Conservation (phyloP, 2,329 filamentous ascomycete genomes). For the Dothideomycetidae sp. region DNA sequence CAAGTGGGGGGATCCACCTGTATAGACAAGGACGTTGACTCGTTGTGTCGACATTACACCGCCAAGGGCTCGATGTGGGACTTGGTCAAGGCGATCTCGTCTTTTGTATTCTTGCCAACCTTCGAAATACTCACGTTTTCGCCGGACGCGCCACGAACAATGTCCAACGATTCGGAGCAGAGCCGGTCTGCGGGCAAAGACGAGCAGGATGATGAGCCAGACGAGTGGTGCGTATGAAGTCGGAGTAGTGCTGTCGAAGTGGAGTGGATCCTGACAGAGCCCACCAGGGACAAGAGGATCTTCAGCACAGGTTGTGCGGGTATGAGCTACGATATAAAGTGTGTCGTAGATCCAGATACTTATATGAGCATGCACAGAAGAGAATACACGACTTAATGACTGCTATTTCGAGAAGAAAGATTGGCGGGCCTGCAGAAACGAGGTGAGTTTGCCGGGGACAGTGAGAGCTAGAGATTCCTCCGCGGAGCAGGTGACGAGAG, state of each 20-base stretch:
- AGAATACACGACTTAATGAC: slow-evolving; percentile 82
- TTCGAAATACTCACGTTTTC: not conserved
- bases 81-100: not conserved
- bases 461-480: too few species aligned
- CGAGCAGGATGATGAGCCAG: slow-evolving; percentile 70
- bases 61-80: slow-evolving; percentile 8
- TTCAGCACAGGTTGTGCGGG: slow-evolving; percentile 90
- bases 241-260: not conserved
- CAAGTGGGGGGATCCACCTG: too few species aligned
- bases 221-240: slow-evolving; percentile 65
- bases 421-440: slow-evolving; percentile 75
- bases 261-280: slow-evolving; percentile 8
- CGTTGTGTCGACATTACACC: slow-evolving; percentile 48
- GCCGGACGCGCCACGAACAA: slow-evolving; percentile 13
- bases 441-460: slow-evolving; percentile 49
- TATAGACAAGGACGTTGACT: slow-evolving; percentile 88
- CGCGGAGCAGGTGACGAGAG: slow-evolving; percentile 1
- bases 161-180: slow-evolving; percentile 18
- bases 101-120: not conserved
- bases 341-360: slow-evolving; percentile 5
- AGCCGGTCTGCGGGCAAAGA: slow-evolving; percentile 13
- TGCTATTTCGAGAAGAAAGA: slow-evolving; percentile 95
- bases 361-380: slow-evolving; percentile 42
- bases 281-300: slow-evolving; percentile 81
- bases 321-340: too few species aligned